phyloP scores from a whole-genome alignment of 2,329 filamentous ascomycete species.

The Penicillium sp. region DNA sequence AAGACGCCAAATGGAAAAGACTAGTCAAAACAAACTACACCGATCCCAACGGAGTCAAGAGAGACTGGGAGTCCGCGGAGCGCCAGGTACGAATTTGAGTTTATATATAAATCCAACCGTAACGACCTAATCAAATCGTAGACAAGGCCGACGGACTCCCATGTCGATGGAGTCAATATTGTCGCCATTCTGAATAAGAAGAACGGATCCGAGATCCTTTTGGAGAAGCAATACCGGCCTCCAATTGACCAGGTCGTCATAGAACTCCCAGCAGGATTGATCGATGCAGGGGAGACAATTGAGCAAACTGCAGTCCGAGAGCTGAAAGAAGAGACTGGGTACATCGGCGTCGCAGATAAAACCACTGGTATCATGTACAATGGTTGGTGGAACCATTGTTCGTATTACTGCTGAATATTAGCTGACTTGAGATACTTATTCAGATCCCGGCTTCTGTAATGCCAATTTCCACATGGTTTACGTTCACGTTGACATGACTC shows the following conservation, averaged over 20 bases:
- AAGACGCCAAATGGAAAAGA: conserved; percentile 43
- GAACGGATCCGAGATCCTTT: conserved; percentile 48
- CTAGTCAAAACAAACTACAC: conserved; percentile 42
- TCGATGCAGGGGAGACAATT: conserved; percentile 56
- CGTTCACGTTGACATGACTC: conserved; percentile 66
- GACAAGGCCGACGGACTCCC: conserved; percentile 12
- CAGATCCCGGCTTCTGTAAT: conserved; percentile 50
- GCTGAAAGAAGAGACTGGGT: conserved; percentile 62
- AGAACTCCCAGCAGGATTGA: conserved; percentile 59
- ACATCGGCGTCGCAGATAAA: conserved; percentile 49
- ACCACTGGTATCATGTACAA: conserved; percentile 44
- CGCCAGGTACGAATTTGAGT: conserved; percentile 31
- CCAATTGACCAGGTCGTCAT: conserved; percentile 57
- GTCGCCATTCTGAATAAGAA: conserved; percentile 56
- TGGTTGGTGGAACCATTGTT: conserved; percentile 23
- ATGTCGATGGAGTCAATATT: conserved; percentile 55
- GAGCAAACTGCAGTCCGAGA: conserved; percentile 56
- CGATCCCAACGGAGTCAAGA: conserved; percentile 41
- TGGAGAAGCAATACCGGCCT: conserved; percentile 60
- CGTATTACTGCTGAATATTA: neutral
- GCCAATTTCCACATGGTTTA: conserved; percentile 59
- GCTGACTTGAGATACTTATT: neutral
- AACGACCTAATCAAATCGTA: neutral
- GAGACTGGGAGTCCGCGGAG: conserved; percentile 46
- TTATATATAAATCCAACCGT: neutral